Evolutionary conservation across 2,329 filamentous ascomycete species (phyloP), one percentile per base, ranked within the genome.

Genomic region (Bipolaris oryzae): DNA sequence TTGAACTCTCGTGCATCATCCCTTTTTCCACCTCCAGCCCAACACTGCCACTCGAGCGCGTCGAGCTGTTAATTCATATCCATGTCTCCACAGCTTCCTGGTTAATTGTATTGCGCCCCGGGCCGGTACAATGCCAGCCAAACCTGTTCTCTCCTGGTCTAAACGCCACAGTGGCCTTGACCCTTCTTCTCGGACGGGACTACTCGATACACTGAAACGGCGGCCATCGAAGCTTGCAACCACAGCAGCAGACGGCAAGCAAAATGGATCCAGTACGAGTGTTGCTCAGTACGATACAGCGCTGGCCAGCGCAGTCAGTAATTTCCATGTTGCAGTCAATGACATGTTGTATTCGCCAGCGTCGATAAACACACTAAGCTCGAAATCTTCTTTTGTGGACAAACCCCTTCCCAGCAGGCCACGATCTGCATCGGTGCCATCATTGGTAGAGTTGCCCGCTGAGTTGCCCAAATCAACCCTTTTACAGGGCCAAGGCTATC

Each of bases 91-190:
- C 44, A 39, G 6, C 18, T 52, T 31, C 18, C n/a, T 16, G 39
- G 39, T 16, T 60, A 44, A 55, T 52, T 34, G 44, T 49, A 38
- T 25, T 35, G 20, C 28, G 44, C 46, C 42, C 31, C 28, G 35
- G 21, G 18, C 41, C 54, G 34, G 57, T 54, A 54, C 60, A 34
- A 79, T 79, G 75, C 71, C 68, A 9, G 71, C 77, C 21, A 79
- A 77, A 50, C 78, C 76, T 49, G 75, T 79, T 58, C 78, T 78
- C 47, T 78, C 77, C 44, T 79, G 79, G 78, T 77, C 76, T 13
- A 79, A 78, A 69, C 67, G 77, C 63, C 66, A 74, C 67, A 63
- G 73, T 55, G 47, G 64, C 63, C 61, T 70, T 48, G 76, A 77
- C 50, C 57, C 67, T 15, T 72, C 76, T 53, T 65, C 74, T 59